Base-by-base conservation (phyloP, 2,329 filamentous ascomycete genomes). In the Colletotrichum caudatum region DNA sequence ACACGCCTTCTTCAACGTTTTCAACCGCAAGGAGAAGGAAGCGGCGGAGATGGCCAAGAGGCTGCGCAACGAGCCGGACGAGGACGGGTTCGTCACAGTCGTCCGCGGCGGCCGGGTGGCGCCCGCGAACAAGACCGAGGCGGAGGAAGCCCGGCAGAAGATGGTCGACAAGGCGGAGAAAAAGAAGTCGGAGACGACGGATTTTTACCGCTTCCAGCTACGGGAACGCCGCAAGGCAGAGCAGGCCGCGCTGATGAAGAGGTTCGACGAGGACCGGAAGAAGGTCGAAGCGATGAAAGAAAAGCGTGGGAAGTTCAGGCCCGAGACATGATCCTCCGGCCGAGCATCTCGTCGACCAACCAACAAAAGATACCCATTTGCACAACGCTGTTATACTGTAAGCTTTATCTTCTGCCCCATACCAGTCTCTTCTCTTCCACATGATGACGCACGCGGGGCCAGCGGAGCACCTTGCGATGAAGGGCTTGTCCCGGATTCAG, bases 11-110 rank as follows among this genome's bases (percentile, higher is more conserved):
- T 97, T 98, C 87, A 88, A 89, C 29, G 86, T 90, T n/a, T 98
- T 94, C 83, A 92, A 86, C 83, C 88, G 78, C 83, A 93, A 85
- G 83, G 93, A 88, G 85, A 90, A 81, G 82, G 91, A 85, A 81
- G 91, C 85, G 76, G 87, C 78, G 74, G 91, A 84, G 82, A 87
- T 85, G 78, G 92, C 83, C 78, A 90, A 89, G 82, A 84, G 88
- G 66, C 84, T 92, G 73, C 90, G 93, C 72, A 92, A 92, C 75
- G 91, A 94, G 77, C 94, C 95, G 0, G 96, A 99, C 80, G 95
- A 94, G 78, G 96, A 99, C 80, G 96, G 96, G 2, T 99, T 99
- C 80, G 88, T 98, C 60, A 98, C 95, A 4, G 96, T 99, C 33
- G 93, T 91, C 1, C 88, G 93, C 66, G 94, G 94, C 35, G 93